These are phyloP conservation scores for Saturnispora quitensis DNA, from an alignment of 805 yeast genomes.

Conservation along the genomic window DNA sequence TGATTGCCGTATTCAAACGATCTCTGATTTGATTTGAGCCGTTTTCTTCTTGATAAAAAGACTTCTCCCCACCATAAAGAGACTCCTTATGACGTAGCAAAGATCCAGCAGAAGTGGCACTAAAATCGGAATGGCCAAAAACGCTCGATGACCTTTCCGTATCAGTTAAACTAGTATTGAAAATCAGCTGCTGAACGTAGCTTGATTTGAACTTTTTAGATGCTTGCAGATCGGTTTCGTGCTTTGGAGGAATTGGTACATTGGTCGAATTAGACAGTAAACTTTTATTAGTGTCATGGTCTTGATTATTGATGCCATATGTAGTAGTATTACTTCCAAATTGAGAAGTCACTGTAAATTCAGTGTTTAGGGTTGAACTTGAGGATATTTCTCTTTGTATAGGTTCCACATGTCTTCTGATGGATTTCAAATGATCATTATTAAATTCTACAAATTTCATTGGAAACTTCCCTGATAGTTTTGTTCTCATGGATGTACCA, in stretches of 20 bases:
- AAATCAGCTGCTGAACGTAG: constrained; percentile 20
- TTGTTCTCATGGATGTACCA: constrained; percentile 73
- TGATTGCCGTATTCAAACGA: constrained; percentile 26
- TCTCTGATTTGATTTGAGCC: constrained; percentile 18
- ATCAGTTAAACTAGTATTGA: constrained; percentile 23
- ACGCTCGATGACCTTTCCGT: constrained; percentile 34
- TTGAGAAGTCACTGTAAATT: constrained; percentile 6
- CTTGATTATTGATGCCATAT: not conserved
- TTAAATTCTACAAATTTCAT: constrained; percentile 65
- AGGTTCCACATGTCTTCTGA: not conserved
- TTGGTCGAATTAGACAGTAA: not conserved
- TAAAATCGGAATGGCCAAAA: constrained; percentile 56
- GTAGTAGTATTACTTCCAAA: not conserved
- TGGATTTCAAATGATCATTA: not conserved
- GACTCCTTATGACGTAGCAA: constrained; percentile 55
- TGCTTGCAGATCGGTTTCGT: constrained; percentile 11
- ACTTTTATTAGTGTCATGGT: not conserved
- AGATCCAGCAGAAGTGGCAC: constrained; percentile 88
- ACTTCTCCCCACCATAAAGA: not conserved
- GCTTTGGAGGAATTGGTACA: constrained; percentile 31
- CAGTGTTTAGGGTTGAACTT: constrained; percentile 11
- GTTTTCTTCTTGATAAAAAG: constrained; percentile 10
- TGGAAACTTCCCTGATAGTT: constrained; percentile 80
- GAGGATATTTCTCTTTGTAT: constrained; percentile 7
- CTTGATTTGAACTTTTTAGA: constrained; percentile 15